Evolutionary conservation across 169 alveolate genomes (phyloP).

Genomic region (Ichthyophthirius multifiliis): DNA sequence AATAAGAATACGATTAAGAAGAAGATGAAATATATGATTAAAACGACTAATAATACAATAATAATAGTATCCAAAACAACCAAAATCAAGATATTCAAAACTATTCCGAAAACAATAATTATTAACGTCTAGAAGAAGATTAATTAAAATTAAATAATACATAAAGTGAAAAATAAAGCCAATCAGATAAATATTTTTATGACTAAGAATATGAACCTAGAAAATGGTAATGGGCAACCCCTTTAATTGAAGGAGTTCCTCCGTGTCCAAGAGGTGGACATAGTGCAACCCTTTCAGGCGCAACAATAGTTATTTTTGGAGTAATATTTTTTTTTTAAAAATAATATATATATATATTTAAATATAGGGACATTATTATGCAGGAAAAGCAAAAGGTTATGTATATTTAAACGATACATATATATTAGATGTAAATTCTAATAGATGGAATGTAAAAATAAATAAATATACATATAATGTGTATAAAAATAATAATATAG

Average conservation of each 20-base stretch:
- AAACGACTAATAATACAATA: too few species aligned
- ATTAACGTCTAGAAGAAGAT: not conserved
- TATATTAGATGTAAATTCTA: slow-evolving; percentile 83
- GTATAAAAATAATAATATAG: not conserved
- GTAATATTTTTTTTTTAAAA: slow-evolving; percentile 14
- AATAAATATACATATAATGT: not conserved
- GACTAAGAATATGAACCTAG: slow-evolving; percentile 41
- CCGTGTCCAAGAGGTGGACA: slow-evolving; percentile 93
- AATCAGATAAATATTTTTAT: slow-evolving; percentile 28
- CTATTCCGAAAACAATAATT: not conserved
- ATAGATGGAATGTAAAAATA: slow-evolving; percentile 69
- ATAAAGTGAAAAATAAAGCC: not conserved
- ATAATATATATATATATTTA: not conserved
- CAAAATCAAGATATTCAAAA: too few species aligned
- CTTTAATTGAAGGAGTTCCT: slow-evolving; percentile 85
- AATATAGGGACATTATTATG: slow-evolving; percentile 81
- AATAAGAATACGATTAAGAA: not conserved
- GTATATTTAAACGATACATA: slow-evolving; percentile 85
- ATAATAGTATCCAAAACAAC: too few species aligned
- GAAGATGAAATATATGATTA: not conserved
- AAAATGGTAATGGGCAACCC: slow-evolving; percentile 83
- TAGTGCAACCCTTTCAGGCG: slow-evolving; percentile 87
- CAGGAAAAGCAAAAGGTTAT: slow-evolving; percentile 83
- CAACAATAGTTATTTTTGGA: slow-evolving; percentile 87
- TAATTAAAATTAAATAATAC: slow-evolving; percentile 6